phyloP scores from a whole-genome alignment of 2,329 filamentous ascomycete species.

The Raffaelea deltoideospora region DNA sequence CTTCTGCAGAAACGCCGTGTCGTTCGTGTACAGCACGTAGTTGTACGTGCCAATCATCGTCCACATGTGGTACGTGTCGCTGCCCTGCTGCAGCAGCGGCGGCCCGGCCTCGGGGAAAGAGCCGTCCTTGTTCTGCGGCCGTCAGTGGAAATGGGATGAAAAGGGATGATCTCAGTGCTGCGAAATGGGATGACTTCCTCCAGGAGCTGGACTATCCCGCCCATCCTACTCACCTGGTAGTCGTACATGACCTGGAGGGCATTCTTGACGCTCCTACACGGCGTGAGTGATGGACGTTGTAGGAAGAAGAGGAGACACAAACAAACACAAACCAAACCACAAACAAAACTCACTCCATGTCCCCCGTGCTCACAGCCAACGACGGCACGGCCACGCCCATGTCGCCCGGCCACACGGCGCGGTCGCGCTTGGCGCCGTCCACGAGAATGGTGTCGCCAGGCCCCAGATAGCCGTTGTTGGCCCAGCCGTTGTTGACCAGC shows the following conservation, averaged over 20 bases:
- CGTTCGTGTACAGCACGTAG: constrained; percentile 36
- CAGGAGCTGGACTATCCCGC: too few relatives aligned
- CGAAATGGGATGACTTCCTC: too few relatives aligned
- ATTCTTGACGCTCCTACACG: constrained; percentile 22
- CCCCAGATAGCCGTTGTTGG: constrained; percentile 18
- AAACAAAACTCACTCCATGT: constrained; percentile 20
- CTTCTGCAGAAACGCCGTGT: constrained; percentile 19
- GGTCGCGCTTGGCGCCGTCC: constrained; percentile 41
- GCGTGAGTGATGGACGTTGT: background rate
- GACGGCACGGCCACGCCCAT: constrained; percentile 37
- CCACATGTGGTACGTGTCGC: constrained; percentile 20
- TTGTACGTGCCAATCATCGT: constrained; percentile 40
- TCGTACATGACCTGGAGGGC: constrained; percentile 27
- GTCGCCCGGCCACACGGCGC: constrained; percentile 40
- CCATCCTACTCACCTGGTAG: constrained; percentile 11
- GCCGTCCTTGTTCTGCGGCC: constrained; percentile 21
- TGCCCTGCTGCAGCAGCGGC: constrained; percentile 21
- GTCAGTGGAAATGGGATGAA: too few relatives aligned
- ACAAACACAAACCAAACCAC: background rate
- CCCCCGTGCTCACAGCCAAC: constrained; percentile 32
- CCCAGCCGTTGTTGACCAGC: constrained; percentile 24
- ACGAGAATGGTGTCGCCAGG: constrained; percentile 18
- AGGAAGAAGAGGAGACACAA: background rate
- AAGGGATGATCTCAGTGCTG: too few relatives aligned
- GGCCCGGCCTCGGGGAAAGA: constrained; percentile 33